Percentiles rank a stretch among this genome's conserved stretches.
Evolutionary conservation across 140 eudicot species (phyloP).

Genomic region (Stevia rebaudiana): DNA sequence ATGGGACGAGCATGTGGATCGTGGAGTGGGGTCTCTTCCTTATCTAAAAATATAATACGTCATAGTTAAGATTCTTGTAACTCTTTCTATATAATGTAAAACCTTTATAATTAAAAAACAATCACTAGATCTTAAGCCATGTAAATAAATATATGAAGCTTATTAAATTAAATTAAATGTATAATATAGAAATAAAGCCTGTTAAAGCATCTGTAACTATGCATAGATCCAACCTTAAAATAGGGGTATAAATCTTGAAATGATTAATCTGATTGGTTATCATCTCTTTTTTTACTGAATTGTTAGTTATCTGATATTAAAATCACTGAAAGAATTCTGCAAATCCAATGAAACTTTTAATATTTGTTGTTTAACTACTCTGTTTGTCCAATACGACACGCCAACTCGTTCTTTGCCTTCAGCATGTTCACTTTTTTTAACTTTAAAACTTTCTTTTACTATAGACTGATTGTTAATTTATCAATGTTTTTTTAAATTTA

Average conservation of each 20-base stretch:
- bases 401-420: neutral
- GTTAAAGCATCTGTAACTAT: neutral
- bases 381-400: conserved; percentile 3
- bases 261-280: neutral
- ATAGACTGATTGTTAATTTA: neutral
- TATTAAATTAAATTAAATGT: neutral
- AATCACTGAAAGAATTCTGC: neutral
- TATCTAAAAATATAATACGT: neutral
- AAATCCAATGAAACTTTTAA: neutral
- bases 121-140: neutral
- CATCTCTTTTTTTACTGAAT: too few relatives aligned
- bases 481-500: neutral
- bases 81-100: neutral
- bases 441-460: neutral
- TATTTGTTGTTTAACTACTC: neutral
- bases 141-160: neutral
- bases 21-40: neutral
- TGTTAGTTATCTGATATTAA: neutral
- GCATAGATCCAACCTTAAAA: conserved; percentile 2
- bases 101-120: neutral
- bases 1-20: conserved; percentile 23
- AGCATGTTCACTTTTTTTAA: neutral
- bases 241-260: conserved; percentile 7
- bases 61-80: conserved; percentile 3
- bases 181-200: neutral